phyloP scores from a whole-genome alignment of 164 flowering plant species.

The Saururus chinensis region DNA sequence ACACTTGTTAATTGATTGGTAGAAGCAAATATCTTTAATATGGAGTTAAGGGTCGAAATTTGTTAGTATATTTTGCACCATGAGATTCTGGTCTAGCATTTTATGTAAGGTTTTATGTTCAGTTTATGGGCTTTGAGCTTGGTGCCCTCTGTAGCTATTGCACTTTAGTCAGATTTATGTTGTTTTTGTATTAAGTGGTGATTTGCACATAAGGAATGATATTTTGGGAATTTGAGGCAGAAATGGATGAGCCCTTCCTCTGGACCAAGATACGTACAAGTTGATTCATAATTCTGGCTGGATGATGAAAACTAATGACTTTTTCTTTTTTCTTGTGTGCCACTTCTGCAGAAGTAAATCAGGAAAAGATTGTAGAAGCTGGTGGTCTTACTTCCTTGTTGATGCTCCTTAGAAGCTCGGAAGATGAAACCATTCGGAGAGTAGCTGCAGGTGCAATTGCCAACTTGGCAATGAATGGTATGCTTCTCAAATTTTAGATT shows the following conservation, averaged over 20 bases:
- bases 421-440: slow-evolving; percentile 82
- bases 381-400: slow-evolving; percentile 90
- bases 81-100: not conserved
- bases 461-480: slow-evolving; percentile 97
- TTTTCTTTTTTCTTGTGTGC: not conserved
- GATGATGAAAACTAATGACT: not conserved
- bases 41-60: not conserved
- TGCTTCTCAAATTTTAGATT: not conserved
- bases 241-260: no score
- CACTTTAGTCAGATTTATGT: no score
- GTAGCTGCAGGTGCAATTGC: slow-evolving; percentile 98
- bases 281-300: no score
- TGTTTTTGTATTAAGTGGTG: no score
- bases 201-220: no score
- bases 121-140: no score
- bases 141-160: no score
- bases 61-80: not conserved
- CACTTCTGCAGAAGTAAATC: slow-evolving; percentile 66
- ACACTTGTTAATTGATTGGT: not conserved
- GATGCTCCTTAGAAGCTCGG: slow-evolving; percentile 65
- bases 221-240: no score
- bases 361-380: slow-evolving; percentile 85
- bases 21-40: not conserved
- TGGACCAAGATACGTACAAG: no score
- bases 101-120: not conserved